These are phyloP conservation scores for Fraxinus platypoda DNA, from an alignment of 305 asterid species.

Conservation along the genomic window DNA sequence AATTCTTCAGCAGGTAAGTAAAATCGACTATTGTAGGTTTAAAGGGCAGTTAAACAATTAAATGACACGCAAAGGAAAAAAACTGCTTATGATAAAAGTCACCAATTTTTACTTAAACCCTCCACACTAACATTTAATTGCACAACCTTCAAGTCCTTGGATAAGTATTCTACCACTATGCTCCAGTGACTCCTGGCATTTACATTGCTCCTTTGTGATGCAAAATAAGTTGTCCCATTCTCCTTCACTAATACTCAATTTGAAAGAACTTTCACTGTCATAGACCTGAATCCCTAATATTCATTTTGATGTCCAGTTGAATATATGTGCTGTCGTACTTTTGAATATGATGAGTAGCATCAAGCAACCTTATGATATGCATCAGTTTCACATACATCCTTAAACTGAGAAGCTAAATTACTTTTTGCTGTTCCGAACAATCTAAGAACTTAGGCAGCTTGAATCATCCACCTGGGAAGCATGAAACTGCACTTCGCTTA, in stretches of 20 bases:
- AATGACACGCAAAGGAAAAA: background rate
- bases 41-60: background rate
- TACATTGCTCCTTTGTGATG: background rate
- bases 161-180: background rate
- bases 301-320: background rate
- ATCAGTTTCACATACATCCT: background rate
- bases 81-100: background rate
- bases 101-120: background rate
- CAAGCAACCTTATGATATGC: background rate
- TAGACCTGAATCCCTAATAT: background rate
- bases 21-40: background rate
- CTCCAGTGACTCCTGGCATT: background rate
- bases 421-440: background rate
- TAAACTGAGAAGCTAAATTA: background rate
- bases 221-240: background rate
- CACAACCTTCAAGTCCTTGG: background rate
- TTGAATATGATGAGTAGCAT: background rate
- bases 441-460: background rate
- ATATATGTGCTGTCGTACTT: background rate
- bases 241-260: background rate
- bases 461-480: background rate
- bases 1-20: conserved; percentile 93
- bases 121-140: background rate
- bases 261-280: background rate
- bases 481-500: background rate